Conservation (phyloP, 306 rosid species). For the Comarum palustre region DNA sequence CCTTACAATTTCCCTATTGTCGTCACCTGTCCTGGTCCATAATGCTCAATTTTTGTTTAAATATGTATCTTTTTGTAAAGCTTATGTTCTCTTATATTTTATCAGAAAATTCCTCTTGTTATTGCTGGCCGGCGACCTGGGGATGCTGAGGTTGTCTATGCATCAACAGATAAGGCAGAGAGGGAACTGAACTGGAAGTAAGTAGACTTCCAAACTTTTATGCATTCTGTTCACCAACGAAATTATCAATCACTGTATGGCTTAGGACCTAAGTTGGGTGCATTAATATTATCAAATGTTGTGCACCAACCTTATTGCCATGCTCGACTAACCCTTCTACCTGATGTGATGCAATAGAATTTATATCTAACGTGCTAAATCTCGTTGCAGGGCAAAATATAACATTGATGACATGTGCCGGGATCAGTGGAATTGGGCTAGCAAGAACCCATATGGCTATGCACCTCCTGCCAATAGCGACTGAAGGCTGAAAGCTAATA, state of each 20-base stretch:
- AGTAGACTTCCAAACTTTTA: conserved; percentile 22
- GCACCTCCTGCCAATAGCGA: conserved; percentile 36
- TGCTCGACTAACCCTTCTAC: too few relatives aligned
- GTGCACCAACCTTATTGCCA: not conserved
- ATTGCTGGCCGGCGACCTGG: conserved; percentile 85
- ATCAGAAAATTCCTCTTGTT: conserved; percentile 80
- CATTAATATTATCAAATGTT: not conserved
- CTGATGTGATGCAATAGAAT: not conserved
- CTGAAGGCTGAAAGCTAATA: conserved; percentile 22
- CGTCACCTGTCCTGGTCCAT: not conserved
- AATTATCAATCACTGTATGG: not conserved
- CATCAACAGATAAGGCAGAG: conserved; percentile 87
- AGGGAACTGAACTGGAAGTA: conserved; percentile 91
- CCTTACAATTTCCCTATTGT: not conserved
- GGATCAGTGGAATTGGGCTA: conserved; percentile 99
- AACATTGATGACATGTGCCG: conserved; percentile 89
- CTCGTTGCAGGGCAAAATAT: conserved; percentile 69
- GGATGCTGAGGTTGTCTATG: conserved; percentile 84
- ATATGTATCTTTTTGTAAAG: not conserved
- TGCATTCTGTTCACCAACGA: not conserved
- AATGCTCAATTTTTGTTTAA: not conserved
- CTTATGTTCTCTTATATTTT: conserved; percentile 15
- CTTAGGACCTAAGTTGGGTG: not conserved
- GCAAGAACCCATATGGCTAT: conserved; percentile 93
- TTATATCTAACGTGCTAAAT: conserved; percentile 10